Evolutionary conservation across 768 basidiomycete species (phyloP).

Genomic region (Auricularia heimuer): DNA sequence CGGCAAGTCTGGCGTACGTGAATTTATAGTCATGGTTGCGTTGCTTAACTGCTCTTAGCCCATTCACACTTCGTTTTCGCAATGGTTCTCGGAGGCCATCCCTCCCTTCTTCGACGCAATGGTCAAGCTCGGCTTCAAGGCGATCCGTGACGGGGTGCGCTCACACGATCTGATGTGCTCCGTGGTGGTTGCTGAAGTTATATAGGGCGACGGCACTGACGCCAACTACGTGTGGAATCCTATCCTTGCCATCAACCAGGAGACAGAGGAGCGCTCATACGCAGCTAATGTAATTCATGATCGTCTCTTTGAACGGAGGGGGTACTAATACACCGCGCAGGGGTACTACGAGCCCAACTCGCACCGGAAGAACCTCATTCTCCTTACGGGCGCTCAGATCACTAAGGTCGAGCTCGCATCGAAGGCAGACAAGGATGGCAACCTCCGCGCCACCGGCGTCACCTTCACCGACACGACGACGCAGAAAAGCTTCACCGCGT

Average conservation of each 20-base stretch:
- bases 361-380: constrained; percentile 1
- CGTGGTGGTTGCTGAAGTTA: too few species aligned
- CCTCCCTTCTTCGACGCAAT: neutral
- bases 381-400: neutral
- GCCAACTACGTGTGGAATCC: neutral
- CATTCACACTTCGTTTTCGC: neutral
- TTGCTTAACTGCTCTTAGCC: neutral
- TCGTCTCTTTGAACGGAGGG: neutral
- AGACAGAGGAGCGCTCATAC: neutral
- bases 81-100: neutral
- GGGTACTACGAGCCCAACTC: neutral
- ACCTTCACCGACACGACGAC: constrained; percentile 16
- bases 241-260: neutral
- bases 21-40: neutral
- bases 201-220: neutral
- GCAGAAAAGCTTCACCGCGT: constrained; percentile 21
- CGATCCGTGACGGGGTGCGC: neutral
- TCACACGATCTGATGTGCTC: too few species aligned
- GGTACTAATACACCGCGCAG: neutral
- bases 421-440: constrained; percentile 3
- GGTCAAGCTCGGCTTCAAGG: neutral
- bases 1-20: neutral
- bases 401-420: constrained; percentile 3
- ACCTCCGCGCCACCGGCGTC: constrained; percentile 5
- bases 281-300: neutral